These are phyloP conservation scores for Russula vinacea DNA, from an alignment of 768 basidiomycete species.

Conservation along the genomic window DNA sequence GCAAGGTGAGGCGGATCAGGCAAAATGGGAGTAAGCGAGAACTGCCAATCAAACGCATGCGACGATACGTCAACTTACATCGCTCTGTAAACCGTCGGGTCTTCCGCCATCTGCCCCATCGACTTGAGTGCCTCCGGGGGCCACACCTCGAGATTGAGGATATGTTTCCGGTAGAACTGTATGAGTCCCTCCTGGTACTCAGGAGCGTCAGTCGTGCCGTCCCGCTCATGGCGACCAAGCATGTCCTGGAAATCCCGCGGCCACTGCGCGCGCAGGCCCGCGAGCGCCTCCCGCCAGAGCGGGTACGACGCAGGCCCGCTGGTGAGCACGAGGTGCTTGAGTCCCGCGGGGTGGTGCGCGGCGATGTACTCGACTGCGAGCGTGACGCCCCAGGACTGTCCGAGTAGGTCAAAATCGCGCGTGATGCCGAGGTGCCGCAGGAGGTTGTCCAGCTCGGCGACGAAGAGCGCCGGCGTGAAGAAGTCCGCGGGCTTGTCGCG, in stretches of 20 bases:
- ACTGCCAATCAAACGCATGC: too few relatives aligned
- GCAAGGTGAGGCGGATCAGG: background rate
- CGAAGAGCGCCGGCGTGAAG: constrained; percentile 51
- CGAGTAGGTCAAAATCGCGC: constrained; percentile 44
- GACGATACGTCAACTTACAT: too few relatives aligned
- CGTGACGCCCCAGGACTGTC: constrained; percentile 48
- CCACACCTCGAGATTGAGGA: constrained; percentile 34
- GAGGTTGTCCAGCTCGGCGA: constrained; percentile 47
- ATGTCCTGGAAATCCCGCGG: constrained; percentile 38
- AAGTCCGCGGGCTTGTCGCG: constrained; percentile 46
- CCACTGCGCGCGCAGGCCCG: constrained; percentile 34
- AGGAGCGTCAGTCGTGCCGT: constrained; percentile 34
- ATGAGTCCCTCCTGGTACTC: constrained; percentile 37
- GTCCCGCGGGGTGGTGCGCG: constrained; percentile 35
- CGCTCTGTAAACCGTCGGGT: constrained; percentile 40
- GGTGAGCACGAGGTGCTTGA: constrained; percentile 37
- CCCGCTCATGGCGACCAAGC: constrained; percentile 35
- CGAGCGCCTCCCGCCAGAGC: constrained; percentile 34
- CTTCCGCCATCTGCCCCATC: constrained; percentile 34
- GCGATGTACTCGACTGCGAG: constrained; percentile 39
- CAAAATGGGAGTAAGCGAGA: background rate
- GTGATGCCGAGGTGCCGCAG: constrained; percentile 45
- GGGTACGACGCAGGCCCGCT: constrained; percentile 35
- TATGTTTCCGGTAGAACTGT: constrained; percentile 34
- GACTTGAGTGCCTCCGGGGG: constrained; percentile 34